A percentile compares a stretch with the other conserved stretches of the same genome.
These are phyloP conservation scores for Penicillium malachiteum DNA, from an alignment of 495 filamentous ascomycete species.

Conservation along the genomic window DNA sequence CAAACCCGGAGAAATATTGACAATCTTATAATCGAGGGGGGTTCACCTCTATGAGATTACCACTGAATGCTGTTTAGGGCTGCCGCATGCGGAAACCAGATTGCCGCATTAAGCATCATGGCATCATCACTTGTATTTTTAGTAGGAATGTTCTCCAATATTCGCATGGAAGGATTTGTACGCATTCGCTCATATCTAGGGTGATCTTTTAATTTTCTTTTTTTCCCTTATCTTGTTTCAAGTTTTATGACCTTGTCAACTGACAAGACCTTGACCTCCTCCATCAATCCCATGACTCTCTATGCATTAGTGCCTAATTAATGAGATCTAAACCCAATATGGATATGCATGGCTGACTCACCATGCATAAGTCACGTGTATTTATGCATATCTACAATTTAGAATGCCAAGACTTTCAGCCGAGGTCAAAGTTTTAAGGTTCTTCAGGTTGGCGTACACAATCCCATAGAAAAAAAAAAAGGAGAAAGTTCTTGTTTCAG, in stretches of 20 bases:
- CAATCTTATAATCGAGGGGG: constrained; percentile 2
- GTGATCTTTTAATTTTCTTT: not conserved
- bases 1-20: not conserved
- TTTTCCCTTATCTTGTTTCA: constrained; percentile 1
- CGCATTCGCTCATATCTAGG: not conserved
- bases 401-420: not conserved
- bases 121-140: constrained; percentile 22
- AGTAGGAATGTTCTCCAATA: constrained; percentile 4
- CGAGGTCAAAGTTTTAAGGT: not conserved
- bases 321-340: not conserved
- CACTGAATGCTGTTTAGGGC: constrained; percentile 17
- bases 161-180: not conserved
- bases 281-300: not conserved
- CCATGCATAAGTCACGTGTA: not conserved
- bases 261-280: constrained; percentile 10
- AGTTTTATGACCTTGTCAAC: constrained; percentile 26
- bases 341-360: not conserved
- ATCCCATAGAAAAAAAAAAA: not conserved
- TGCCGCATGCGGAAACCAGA: constrained; percentile 31
- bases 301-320: not conserved
- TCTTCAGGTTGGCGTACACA: not conserved
- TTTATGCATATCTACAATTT: not conserved
- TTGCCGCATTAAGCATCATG: constrained; percentile 33
- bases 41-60: constrained; percentile 7
- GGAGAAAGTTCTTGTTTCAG: not conserved